Base-by-base conservation (phyloP, 768 basidiomycete species). In the Suillus luteus region DNA sequence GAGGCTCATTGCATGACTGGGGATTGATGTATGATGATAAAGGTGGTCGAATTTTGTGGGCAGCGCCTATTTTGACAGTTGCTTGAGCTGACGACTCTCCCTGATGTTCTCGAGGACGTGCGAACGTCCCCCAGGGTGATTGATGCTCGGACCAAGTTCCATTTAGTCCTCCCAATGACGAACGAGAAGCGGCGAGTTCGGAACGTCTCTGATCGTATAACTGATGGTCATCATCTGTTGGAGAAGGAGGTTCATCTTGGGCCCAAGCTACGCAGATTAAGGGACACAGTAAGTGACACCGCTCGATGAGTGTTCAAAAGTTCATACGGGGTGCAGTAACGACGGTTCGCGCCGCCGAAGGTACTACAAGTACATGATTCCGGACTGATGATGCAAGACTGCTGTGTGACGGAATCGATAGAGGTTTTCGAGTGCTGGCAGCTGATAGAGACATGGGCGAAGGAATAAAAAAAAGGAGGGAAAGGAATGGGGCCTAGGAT, bases 241-340 rank as follows among this genome's bases (percentile, higher is more conserved):
- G 90, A 0, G 91, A 92, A 5, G 90, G 90, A 5, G 91, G 91
- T 71, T 94, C 92, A 72, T 93, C 89, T 68, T 84, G 81, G 5
- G 92, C 92, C 92, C 92, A 94, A 57, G 92, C 92, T 94, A 60
- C 14, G 60, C 40, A 48, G 59, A 62, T 49, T 63, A 63, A n/a
- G 14, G 40, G 1, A 61, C 61, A 49, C 11, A 27, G 57, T 67
- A 54, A 63, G 64, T 27, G 35, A 22, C 22, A 60, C n/a, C 10
- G 51, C 41, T 63, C 37, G 19, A 44, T 38, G 27, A 43, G 33
- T 17, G 59, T 49, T 51, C 43, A 33, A 37, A 57, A 61, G 52
- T 14, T 82, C 86, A 70, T 74, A 92, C 91, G 90, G 65, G 91
- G 91, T 38, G 83, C 79, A 60, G 89, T 91, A 62, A 91, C 77